Base-by-base conservation (phyloP, 169 alveolate genomes). In the Eimeria zaria region DNA sequence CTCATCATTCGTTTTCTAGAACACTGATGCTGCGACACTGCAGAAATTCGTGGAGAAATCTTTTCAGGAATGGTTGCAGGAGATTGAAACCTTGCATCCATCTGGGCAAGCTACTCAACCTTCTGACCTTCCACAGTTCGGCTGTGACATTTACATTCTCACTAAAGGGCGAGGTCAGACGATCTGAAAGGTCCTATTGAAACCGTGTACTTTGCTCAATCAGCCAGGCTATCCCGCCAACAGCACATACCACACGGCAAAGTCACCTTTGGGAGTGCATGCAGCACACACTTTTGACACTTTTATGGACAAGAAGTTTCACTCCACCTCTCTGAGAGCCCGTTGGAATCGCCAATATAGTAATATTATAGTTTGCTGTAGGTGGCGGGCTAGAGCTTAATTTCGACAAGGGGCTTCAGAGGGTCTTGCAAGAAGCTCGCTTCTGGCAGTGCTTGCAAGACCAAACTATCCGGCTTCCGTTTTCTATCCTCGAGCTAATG, bases 371-470 rank as follows among this genome's bases (percentile, higher is more conserved):
- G 30, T 18, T 1, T 9, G 36, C 71, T 46, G 30, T 62, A 89
- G 91, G 97, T 33, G 97, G 97, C 51, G 92, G 92, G 84, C 83
- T 99, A 27, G 99, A 98, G 88, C 97, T 98, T 81, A 98, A 98
- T 97, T 99, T 98, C 96, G 99, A 99, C 97, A 97, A 98, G 93
- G 84, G 95, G 39, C 97, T 98, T 80, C 95, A 98, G 78, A 97
- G 97, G 85, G 97, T 98, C 33, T 84, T 98, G 84, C 97, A 97
- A 85, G 99, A 99, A 95, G 98, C 97, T 30, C 97, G 97, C 58
- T 98, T 98, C 91, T 99, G 99, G 99, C 98, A 98, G 91, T 98
- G 98, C 97, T 92, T 98, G 74, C 98, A 98, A 87, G 97, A 98
- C 62, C 96, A 97, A 64, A 99, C 97, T 44, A 96, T 97, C 62